Evolutionary conservation across 2,329 filamentous ascomycete genomes (phyloP), one percentile per base, ranked within the genome.

Genomic region (Amauroascus niger): DNA sequence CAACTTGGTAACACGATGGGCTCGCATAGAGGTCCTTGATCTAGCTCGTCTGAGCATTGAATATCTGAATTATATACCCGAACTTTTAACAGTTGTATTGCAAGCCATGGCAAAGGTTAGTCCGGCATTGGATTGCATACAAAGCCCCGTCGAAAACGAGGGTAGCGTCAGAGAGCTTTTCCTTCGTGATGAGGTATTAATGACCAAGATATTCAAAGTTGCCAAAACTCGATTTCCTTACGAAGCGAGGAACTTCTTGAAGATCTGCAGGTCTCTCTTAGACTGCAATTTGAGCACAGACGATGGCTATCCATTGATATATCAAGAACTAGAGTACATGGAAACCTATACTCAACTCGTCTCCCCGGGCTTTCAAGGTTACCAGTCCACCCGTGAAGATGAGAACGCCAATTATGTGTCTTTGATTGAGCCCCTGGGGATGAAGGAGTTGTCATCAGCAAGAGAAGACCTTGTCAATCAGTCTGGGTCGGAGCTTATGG

Each of bases 201-300:
- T 85, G 63, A 75, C 72, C 26, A 67, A 69, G 16, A 69, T 86
- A 57, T 80, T 95, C 30, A 74, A 79, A 48, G 79, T 86, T 64
- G 82, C 90, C 6, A 78, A 84, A 41, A 79, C 80, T 56, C 83
- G 91, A 53, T 96, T 89, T 64, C 91, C 91, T 0, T 91, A 87
- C 67, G 91, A 96, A 69, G 83, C 87, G 45, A 69, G 83, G 2
- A 88, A 90, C 0, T 88, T 95, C 62, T 71, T 94, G 56, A 81
- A 79, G 51, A 72, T 94, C 37, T 85, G 82, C 64, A 82, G 82
- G 53, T 80, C 79, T 37, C 71, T 95, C 14, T 79, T 78, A 6
- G 69, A 70, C 55, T 73, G 69, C 20, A 67, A 73, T 33, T 63
- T 71, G 28, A 65, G 73, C 20, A 70, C 70, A 46, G 68, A 71